Evolutionary conservation across 2,329 filamentous ascomycete species (phyloP).

Genomic region (Aspergillus vadensis): DNA sequence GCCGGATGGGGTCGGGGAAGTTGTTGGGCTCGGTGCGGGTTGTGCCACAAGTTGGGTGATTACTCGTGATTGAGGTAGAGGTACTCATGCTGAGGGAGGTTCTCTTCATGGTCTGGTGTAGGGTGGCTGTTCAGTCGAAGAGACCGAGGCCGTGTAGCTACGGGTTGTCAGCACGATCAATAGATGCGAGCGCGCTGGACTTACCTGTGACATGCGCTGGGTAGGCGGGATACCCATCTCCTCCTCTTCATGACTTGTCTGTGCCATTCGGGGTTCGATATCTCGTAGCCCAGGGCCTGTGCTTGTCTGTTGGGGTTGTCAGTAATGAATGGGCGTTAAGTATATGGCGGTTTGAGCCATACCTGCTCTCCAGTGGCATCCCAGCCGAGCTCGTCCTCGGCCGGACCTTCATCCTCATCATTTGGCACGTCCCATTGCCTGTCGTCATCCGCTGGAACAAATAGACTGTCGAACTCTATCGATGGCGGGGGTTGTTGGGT

Average conservation of each 20-base stretch:
- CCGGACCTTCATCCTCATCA: conserved; percentile 55
- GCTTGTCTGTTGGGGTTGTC: conserved; percentile 29
- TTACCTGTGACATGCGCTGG: conserved; percentile 52
- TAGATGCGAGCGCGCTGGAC: conserved; percentile 5
- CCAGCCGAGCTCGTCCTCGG: conserved; percentile 64
- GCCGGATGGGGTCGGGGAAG: conserved; percentile 53
- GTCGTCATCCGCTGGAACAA: conserved; percentile 63
- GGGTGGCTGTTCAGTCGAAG: conserved; percentile 41
- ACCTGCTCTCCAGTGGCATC: conserved; percentile 58
- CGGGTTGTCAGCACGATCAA: conserved; percentile 24
- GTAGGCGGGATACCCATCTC: conserved; percentile 50
- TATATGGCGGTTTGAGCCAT: conserved; percentile 15
- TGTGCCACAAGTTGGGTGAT: conserved; percentile 85
- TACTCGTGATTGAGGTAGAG: conserved; percentile 12
- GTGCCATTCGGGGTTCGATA: conserved; percentile 28
- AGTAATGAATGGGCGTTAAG: not conserved
- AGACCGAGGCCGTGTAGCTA: conserved; percentile 44
- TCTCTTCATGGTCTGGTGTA: not conserved
- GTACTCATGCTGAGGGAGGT: not conserved
- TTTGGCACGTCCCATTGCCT: conserved; percentile 62
- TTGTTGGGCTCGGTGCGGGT: conserved; percentile 72
- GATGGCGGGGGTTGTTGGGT: conserved; percentile 36
- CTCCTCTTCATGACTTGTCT: conserved; percentile 29
- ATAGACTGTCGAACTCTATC: conserved; percentile 59
- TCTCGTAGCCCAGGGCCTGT: conserved; percentile 37